Base-by-base conservation (phyloP, 345 rosid genomes). In the Arabis hirsuta region DNA sequence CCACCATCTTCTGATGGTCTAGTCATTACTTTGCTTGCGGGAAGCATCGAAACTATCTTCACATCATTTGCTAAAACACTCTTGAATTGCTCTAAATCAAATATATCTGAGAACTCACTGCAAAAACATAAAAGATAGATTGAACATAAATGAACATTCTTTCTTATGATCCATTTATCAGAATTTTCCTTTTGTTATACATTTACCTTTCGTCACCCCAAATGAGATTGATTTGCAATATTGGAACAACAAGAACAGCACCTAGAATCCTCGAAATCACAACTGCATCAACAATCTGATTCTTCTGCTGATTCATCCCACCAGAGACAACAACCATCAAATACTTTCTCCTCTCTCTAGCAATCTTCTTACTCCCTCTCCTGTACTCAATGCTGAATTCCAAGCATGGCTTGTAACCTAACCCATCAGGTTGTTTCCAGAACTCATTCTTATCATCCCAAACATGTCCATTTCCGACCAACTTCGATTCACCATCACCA, bases 191-290 rank as follows among this genome's bases (percentile, higher is more conserved):
- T 14, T 22, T 4, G 5, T 54, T 65, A 7, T 14, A 9, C 20
- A 1, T 34, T 62, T 76, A 90, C 99, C 99, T 96, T 71, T 96
- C 99, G 72, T 96, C 99, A n/a, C 91, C 91, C 99, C 99, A 96
- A 48, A 96, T 88, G 81, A 88, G 93, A 76, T 92, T 92, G 77
- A 96, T 86, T 88, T 96, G 99, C 78, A 96, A 75, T 58, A 87
- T 81, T 45, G 99, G 99, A 69, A 96, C 96, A 57, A 96, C 98
- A 67, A 96, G 85, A 72, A 90, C 85, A 81, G 99, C 97, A 20
- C 92, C 97, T 13, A 96, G 96, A 51, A 96, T 88, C 79, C 98
- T 85, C 6, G 99, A 97, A 68, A 96, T 90, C 62, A 96, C 98
- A 43, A 88, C 98, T 14, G 98, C 98, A 59, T 96, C 99, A 59